Evolutionary conservation across 2,329 filamentous ascomycete genomes (phyloP).

Genomic region (Penicillium rolfsii): DNA sequence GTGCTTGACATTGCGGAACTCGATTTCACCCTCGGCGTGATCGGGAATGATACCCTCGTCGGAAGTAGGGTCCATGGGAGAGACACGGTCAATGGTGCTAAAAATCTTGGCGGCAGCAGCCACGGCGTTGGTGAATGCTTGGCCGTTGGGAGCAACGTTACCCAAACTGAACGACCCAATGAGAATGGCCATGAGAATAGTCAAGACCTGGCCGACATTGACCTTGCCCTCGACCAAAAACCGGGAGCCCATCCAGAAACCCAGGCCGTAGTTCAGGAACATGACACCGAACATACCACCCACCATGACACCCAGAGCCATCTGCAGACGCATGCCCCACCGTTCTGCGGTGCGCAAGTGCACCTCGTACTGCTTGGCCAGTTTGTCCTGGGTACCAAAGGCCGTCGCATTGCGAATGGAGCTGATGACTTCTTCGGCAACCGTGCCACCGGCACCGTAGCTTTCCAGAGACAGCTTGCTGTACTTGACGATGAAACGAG

Average conservation of each 20-base stretch:
- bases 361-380: constrained; percentile 81
- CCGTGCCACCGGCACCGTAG: constrained; percentile 81
- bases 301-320: constrained; percentile 74
- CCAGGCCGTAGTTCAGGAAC: constrained; percentile 83
- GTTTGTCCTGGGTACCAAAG: constrained; percentile 88
- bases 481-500: constrained; percentile 75
- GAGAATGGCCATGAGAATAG: constrained; percentile 86
- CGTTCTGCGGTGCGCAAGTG: constrained; percentile 74
- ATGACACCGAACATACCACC: constrained; percentile 80
- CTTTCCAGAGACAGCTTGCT: constrained; percentile 76
- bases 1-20: constrained; percentile 81
- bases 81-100: constrained; percentile 85
- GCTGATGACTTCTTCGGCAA: constrained; percentile 92
- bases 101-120: constrained; percentile 91
- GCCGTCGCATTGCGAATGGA: constrained; percentile 91
- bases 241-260: constrained; percentile 83
- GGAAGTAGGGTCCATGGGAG: constrained; percentile 77
- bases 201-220: constrained; percentile 72
- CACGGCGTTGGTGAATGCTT: constrained; percentile 81
- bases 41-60: constrained; percentile 74
- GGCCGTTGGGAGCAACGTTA: constrained; percentile 80
- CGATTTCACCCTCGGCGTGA: constrained; percentile 73
- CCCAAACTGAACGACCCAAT: constrained; percentile 91
- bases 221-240: constrained; percentile 71
- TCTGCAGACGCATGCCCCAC: constrained; percentile 76